These are phyloP conservation scores for Voacanga thouarsii DNA, from an alignment of 257 asterid genomes.

Conservation along the genomic window DNA sequence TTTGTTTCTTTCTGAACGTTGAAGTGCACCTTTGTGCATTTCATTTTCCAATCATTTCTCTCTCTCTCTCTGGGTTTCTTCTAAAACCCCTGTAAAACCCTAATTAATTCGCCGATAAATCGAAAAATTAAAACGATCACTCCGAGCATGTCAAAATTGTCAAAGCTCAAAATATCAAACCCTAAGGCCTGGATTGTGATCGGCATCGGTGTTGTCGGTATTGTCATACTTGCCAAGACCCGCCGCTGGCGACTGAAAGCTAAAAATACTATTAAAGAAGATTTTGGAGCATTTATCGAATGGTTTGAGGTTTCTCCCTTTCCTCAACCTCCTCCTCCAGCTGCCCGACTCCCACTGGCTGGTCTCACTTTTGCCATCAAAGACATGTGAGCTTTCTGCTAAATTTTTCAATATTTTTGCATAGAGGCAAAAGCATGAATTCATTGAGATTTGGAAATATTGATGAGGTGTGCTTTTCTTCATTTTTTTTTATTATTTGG, in stretches of 20 bases:
- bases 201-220: slow-evolving; percentile 86
- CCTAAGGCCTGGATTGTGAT: slow-evolving; percentile 78
- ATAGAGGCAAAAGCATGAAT: background rate
- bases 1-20: no score
- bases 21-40: no score
- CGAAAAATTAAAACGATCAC: background rate
- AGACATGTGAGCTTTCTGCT: slow-evolving; percentile 55
- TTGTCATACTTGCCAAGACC: slow-evolving; percentile 73
- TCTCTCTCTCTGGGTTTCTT: background rate
- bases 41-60: no score
- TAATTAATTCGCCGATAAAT: slow-evolving; percentile 21
- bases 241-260: slow-evolving; percentile 67
- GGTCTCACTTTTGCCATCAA: slow-evolving; percentile 73
- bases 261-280: slow-evolving; percentile 43
- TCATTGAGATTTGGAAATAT: background rate
- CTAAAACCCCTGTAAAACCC: slow-evolving; percentile 35
- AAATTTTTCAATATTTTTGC: background rate
- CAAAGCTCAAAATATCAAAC: slow-evolving; percentile 55
- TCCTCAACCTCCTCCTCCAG: slow-evolving; percentile 96
- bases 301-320: slow-evolving; percentile 70
- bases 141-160: slow-evolving; percentile 45
- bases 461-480: background rate
- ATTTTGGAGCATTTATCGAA: slow-evolving; percentile 79
- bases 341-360: slow-evolving; percentile 73
- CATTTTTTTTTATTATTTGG: slow-evolving; percentile 18